phyloP scores from a whole-genome alignment of 805 yeast genomes.

The Brettanomyces nanus region DNA sequence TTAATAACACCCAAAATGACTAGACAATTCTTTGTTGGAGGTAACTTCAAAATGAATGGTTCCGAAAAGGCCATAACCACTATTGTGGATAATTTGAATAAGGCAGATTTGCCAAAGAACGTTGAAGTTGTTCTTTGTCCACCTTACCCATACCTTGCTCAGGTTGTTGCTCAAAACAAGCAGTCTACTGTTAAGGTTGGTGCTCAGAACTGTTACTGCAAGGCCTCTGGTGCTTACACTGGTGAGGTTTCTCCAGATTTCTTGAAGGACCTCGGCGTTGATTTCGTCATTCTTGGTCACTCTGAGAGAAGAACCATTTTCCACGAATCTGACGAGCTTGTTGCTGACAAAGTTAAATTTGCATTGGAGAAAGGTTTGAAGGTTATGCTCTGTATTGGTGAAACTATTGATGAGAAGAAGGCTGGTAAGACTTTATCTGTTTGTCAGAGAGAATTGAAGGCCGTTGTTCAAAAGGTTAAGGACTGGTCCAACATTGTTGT shows the following conservation, averaged over 20 bases:
- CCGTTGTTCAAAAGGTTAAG: constrained; percentile 66
- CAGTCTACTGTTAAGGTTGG: constrained; percentile 70
- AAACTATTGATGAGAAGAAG: constrained; percentile 92
- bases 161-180: constrained; percentile 60
- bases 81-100: constrained; percentile 78
- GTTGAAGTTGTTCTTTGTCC: constrained; percentile 95
- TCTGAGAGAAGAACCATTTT: constrained; percentile 95
- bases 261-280: constrained; percentile 84
- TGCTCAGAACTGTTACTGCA: constrained; percentile 86
- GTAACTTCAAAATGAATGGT: constrained; percentile 99
- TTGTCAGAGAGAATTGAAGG: constrained; percentile 81
- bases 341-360: constrained; percentile 91
- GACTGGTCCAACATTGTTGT: constrained; percentile 92
- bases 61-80: constrained; percentile 74
- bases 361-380: constrained; percentile 84
- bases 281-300: constrained; percentile 96
- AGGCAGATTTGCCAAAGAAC: constrained; percentile 61
- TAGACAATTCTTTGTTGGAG: constrained; percentile 84
- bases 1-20: constrained; percentile 9
- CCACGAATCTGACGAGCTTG: constrained; percentile 81
- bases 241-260: constrained; percentile 91
- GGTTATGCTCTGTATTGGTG: constrained; percentile 97
- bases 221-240: constrained; percentile 94
- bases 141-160: constrained; percentile 85
- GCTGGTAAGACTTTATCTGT: constrained; percentile 80